A percentile compares a stretch with the other conserved stretches of the same genome.
Conservation (phyloP, 352 stramenopile species). For the Phytophthora pini region DNA sequence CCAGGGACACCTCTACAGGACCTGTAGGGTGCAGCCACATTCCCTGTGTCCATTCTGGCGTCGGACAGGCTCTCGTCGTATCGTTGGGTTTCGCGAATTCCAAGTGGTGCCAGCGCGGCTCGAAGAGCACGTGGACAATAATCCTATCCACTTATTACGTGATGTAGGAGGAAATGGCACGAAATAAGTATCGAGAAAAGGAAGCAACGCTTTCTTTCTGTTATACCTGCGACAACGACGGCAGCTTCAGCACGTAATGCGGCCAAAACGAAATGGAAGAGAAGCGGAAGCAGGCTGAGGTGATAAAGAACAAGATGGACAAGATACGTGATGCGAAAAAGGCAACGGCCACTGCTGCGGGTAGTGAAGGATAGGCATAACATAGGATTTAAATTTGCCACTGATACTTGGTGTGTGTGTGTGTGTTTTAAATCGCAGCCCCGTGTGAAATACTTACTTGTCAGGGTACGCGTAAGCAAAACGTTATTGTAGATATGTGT, state of each 20-base stretch:
- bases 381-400: too few species aligned
- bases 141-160: neutral
- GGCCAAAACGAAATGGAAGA: neutral
- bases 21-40: neutral
- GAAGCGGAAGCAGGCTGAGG: neutral
- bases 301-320: neutral
- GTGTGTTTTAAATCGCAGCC: too few species aligned
- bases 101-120: neutral
- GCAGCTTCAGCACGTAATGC: neutral
- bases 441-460: too few species aligned
- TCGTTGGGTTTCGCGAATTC: neutral
- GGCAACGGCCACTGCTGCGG: neutral
- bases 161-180: neutral
- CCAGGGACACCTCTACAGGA: neutral
- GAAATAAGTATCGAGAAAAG: neutral
- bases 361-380: neutral
- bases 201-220: neutral
- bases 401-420: too few species aligned
- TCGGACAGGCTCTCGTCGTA: neutral
- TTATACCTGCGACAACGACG: neutral
- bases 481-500: too few species aligned
- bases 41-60: neutral
- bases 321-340: neutral
- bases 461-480: too few species aligned
- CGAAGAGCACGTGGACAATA: neutral